Base-by-base conservation (phyloP, 257 asterid genomes). In the Penstemon eatonii region DNA sequence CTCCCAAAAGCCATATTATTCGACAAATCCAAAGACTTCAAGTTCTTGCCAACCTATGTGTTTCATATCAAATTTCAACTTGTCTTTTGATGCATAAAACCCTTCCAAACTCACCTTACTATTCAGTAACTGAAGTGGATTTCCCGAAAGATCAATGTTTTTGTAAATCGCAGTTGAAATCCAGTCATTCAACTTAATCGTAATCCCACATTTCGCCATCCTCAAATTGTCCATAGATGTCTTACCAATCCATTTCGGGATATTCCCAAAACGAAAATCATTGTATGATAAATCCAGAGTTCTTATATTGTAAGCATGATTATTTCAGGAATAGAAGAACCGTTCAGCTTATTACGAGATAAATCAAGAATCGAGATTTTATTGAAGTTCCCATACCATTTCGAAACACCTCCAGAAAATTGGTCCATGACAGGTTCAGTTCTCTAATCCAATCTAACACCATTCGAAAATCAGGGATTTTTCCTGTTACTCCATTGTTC, bases 171-270 rank as follows among this genome's bases (percentile, higher is more conserved):
- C 58, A 57, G 43, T 4, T 56, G 88, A 86, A 3, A 73, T 78
- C 82, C 82, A 80, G 49, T 70, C 47, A 5, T 73, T 78, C 69
- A 83, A 37, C 6, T 76, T 78, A 7, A 73, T 67, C 72, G 78
- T 75, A 69, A 83, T 63, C 47, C 85, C 88, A 43, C 88, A 83
- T 73, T 78, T 80, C 37, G 75, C 88, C 13, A 83, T 76, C 82
- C 33, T 2, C 33, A 25, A 25, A 25, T 25, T 25, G 1, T 76
- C 78, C 38, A 83, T 53, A 2, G 82, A 75, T 8, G 84, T 73
- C 3, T 75, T 18, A 5, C 82, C 69, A 2, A 73, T 78, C 83
- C 83, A 78, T 53, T 62, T 39, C 5, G 86, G 88, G 11, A 83
- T 80, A 1, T 58, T 60, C 9, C 47, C 73, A 4, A 83, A 60